These are phyloP conservation scores for Osmozyma mogii DNA, from an alignment of 805 yeast genomes.

Conservation along the genomic window DNA sequence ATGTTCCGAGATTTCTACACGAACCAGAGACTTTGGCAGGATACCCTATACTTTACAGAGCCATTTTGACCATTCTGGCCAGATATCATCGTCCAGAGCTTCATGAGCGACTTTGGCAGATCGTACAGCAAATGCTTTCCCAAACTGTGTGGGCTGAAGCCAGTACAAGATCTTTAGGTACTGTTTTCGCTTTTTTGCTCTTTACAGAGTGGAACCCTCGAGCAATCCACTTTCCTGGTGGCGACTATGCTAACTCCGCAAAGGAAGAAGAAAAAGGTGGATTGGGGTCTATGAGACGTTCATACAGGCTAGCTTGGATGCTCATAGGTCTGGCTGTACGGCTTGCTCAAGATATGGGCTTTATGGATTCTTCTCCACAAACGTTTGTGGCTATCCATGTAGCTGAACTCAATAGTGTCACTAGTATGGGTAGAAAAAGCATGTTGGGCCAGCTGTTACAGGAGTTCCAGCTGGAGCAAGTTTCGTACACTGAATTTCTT, in stretches of 20 bases:
- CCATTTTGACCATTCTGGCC: slow-evolving; percentile 73
- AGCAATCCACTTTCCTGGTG: slow-evolving; percentile 84
- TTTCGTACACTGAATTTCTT: too few species aligned
- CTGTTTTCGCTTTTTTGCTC: slow-evolving; percentile 73
- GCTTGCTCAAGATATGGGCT: slow-evolving; percentile 78
- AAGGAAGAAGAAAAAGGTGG: slow-evolving; percentile 50
- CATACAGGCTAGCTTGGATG: slow-evolving; percentile 93
- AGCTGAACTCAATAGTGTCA: slow-evolving; percentile 75
- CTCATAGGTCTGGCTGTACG: slow-evolving; percentile 81
- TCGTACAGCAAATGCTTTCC: slow-evolving; percentile 72
- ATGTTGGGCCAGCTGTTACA: slow-evolving; percentile 67
- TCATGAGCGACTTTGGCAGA: slow-evolving; percentile 78
- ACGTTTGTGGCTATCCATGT: slow-evolving; percentile 78
- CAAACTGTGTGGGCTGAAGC: slow-evolving; percentile 94
- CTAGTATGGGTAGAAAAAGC: slow-evolving; percentile 71
- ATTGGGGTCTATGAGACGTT: slow-evolving; percentile 74
- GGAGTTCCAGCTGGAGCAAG: slow-evolving; percentile 53
- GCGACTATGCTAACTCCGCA: slow-evolving; percentile 68
- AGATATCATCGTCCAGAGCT: slow-evolving; percentile 66
- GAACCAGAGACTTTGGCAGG: slow-evolving; percentile 58
- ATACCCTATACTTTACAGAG: slow-evolving; percentile 74
- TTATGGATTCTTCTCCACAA: slow-evolving; percentile 64
- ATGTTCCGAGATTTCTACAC: slow-evolving; percentile 68
- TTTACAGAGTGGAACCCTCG: slow-evolving; percentile 95
- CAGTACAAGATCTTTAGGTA: slow-evolving; percentile 77